phyloP scores from a whole-genome alignment of 306 rosid genomes.

The Canavalia ensiformis region DNA sequence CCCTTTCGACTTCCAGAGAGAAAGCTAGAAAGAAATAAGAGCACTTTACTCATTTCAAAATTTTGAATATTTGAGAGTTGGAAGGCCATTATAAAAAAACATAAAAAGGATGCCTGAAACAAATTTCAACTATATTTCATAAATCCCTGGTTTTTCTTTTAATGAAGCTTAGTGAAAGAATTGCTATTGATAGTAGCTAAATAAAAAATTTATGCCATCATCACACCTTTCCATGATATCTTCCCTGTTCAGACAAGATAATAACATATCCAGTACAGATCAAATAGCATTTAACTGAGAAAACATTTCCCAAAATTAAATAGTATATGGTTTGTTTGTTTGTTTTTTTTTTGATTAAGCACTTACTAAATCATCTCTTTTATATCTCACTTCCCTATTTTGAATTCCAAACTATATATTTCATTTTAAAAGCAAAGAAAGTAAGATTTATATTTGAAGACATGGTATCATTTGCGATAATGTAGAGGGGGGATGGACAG shows the following conservation, averaged over 20 bases:
- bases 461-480: not conserved
- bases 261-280: not conserved
- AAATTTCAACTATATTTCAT: slow-evolving; percentile 16
- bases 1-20: slow-evolving; percentile 69
- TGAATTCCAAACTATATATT: not conserved
- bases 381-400: slow-evolving; percentile 7
- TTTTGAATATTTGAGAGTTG: slow-evolving; percentile 35
- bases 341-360: slow-evolving; percentile 8
- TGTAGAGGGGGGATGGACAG: not conserved
- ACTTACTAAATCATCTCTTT: slow-evolving; percentile 26
- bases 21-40: slow-evolving; percentile 55
- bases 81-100: slow-evolving; percentile 19
- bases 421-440: slow-evolving; percentile 22
- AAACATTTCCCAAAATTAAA: slow-evolving; percentile 13
- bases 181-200: slow-evolving; percentile 33
- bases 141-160: not conserved
- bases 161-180: not conserved
- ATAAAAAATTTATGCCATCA: slow-evolving; percentile 22
- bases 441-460: not conserved
- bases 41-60: slow-evolving; percentile 35
- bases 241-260: slow-evolving; percentile 22
- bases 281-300: slow-evolving; percentile 5
- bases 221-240: slow-evolving; percentile 17
- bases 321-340: not conserved
- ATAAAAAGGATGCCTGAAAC: slow-evolving; percentile 5